Evolutionary conservation across 495 filamentous ascomycete species (phyloP).

Genomic region (Xylaria castorea): DNA sequence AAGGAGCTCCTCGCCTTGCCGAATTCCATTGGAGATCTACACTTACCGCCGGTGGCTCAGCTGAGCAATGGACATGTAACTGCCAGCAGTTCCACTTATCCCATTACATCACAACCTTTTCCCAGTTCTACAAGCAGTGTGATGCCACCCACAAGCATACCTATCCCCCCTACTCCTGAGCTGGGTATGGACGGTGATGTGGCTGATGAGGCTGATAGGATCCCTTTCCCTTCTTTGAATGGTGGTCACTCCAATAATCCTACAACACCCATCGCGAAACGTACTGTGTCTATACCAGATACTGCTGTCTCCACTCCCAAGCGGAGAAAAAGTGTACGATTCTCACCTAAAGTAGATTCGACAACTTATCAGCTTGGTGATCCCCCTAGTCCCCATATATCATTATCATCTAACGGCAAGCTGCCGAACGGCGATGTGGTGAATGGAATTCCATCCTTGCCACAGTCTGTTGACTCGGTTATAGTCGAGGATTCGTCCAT

Average conservation of each 20-base stretch:
- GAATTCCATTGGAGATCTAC: conserved; percentile 40
- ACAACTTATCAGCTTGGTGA: conserved; percentile 59
- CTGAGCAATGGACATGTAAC: conserved; percentile 14
- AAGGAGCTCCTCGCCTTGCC: conserved; percentile 47
- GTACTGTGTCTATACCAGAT: neutral
- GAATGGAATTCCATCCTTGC: conserved; percentile 27
- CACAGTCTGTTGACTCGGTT: conserved; percentile 26
- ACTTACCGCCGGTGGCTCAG: neutral
- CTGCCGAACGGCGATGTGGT: conserved; percentile 1
- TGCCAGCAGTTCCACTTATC: neutral
- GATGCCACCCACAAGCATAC: neutral
- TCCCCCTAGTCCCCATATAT: conserved; percentile 47
- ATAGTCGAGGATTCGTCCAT: conserved; percentile 3
- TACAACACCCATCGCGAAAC: neutral
- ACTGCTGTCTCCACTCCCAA: conserved; percentile 32
- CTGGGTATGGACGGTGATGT: neutral
- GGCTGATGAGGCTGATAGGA: neutral
- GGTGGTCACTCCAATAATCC: neutral
- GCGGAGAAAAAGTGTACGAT: conserved; percentile 66
- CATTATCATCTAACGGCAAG: conserved; percentile 30
- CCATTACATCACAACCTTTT: neutral
- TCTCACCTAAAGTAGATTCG: conserved; percentile 66
- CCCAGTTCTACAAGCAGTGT: no score
- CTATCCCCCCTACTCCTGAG: neutral
- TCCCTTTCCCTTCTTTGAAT: neutral